Evolutionary conservation across 257 asterid genomes (phyloP), one percentile per base, ranked within the genome.

Genomic region (Ophiorrhiza pumila): DNA sequence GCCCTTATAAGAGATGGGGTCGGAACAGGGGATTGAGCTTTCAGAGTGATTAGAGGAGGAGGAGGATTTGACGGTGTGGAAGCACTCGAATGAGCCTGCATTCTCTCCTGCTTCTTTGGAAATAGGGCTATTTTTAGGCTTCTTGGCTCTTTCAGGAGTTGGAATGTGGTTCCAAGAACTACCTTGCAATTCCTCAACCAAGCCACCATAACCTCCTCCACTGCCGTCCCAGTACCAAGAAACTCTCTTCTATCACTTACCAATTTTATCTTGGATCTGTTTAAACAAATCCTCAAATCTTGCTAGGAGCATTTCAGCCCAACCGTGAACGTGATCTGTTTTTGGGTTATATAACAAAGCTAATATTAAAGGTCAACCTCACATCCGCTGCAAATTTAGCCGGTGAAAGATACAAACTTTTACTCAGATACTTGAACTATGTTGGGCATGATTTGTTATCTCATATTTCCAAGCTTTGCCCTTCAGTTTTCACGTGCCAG

Each of bases 311-410:
- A 78, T 78, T 78, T 83, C 91, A 0, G 99, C 99, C 82, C 81
- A 81, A 6, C 80, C 88, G 43, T 89, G 81, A 2, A 90, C 93
- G n/a, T 84, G 85, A 80, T 95, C 98, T 2, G 83, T 78, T 77
- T 90, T 90, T 0, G 98, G 99, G 71, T 95, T 95, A 86, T 95
- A 95, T 84, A 92, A 66, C 82, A 92, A 71, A 6, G 99, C 97
- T n/a, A 79, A 92, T 95, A 81, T 92, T 89, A 70, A 95, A 92
- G 58, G 91, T 90, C 89, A 95, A 66, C 80, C 97, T 84, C 62
- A 95, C 85, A 53, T 95, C 98, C 0, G 87, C 86, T 0, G 99
- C 96, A 57, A 95, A 92, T 46, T 92, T 96, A 35, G 59, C 27
- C 0, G 97, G 97, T 12, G 91, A 72, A 9, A 69, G 61, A 53